These are phyloP conservation scores for Thermothelomyces thermophilus DNA, from an alignment of 2,329 filamentous ascomycete genomes.

Conservation along the genomic window DNA sequence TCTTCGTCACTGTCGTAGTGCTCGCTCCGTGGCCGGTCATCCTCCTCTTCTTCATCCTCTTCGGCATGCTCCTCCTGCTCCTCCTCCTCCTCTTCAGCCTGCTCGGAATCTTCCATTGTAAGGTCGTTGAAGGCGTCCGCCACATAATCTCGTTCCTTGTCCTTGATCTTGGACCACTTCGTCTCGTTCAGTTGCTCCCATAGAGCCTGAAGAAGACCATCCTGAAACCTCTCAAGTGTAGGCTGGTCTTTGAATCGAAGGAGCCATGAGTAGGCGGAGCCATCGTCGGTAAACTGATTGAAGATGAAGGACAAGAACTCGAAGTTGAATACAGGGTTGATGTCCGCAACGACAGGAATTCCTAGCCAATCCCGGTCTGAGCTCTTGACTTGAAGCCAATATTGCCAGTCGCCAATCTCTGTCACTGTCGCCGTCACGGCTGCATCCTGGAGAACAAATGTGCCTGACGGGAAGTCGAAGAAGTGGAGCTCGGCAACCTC, in stretches of 20 bases:
- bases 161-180: constrained; percentile 91
- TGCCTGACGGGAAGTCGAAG: constrained; percentile 81
- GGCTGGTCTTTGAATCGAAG: constrained; percentile 82
- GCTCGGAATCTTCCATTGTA: constrained; percentile 73
- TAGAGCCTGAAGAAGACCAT: constrained; percentile 87
- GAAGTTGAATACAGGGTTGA: constrained; percentile 98
- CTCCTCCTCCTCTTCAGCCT: constrained; percentile 40
- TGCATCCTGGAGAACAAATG: constrained; percentile 74
- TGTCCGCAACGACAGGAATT: constrained; percentile 76
- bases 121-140: constrained; percentile 93
- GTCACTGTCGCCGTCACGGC: constrained; percentile 72
- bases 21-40: constrained; percentile 49
- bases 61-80: constrained; percentile 40
- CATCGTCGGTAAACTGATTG: constrained; percentile 87
- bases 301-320: constrained; percentile 99
- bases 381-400: constrained; percentile 84
- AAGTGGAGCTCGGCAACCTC: constrained; percentile 83
- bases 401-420: constrained; percentile 86
- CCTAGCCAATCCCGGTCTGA: constrained; percentile 78
- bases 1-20: constrained; percentile 55
- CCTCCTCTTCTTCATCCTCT: constrained; percentile 50
- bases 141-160: constrained; percentile 88
- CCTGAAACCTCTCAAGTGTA: constrained; percentile 79
- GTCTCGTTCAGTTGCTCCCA: constrained; percentile 95
- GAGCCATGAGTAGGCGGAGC: constrained; percentile 91